These are phyloP conservation scores for Claviceps fusiformis DNA, from an alignment of 2,329 filamentous ascomycete genomes.

Conservation along the genomic window DNA sequence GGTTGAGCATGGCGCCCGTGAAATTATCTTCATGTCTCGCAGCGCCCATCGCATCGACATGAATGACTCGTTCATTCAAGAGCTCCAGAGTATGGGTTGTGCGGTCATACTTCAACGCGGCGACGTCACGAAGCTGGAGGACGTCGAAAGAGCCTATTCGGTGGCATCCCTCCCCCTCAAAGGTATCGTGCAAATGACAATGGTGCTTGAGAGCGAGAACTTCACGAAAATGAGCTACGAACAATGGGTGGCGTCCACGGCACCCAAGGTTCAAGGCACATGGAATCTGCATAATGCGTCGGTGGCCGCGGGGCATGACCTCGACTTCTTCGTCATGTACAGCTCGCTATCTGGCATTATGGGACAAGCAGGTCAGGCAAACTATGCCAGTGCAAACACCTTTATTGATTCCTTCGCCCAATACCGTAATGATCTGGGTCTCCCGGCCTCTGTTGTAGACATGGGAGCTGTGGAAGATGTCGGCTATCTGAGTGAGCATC, in stretches of 20 bases:
- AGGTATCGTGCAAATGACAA: conserved; percentile 23
- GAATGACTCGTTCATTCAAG: conserved; percentile 7
- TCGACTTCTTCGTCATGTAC: conserved; percentile 26
- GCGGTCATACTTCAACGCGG: conserved; percentile 10
- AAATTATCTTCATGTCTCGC: conserved; percentile 13
- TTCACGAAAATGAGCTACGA: conserved; percentile 21
- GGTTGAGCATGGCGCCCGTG: conserved; percentile 12
- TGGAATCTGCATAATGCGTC: conserved; percentile 21
- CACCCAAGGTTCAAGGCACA: conserved; percentile 21
- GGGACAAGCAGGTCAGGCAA: conserved; percentile 23
- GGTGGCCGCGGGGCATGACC: background rate
- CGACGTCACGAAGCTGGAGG: conserved; percentile 2
- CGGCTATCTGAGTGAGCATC: background rate
- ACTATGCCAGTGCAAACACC: conserved; percentile 28
- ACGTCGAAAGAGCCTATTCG: conserved; percentile 1
- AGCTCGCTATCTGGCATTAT: conserved; percentile 22
- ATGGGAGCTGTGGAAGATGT: conserved; percentile 1
- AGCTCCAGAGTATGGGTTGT: conserved; percentile 10
- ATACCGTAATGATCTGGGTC: conserved; percentile 8
- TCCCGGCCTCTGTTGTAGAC: background rate
- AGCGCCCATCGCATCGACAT: background rate
- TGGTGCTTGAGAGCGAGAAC: conserved; percentile 15
- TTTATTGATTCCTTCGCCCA: conserved; percentile 24
- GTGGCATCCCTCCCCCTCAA: conserved; percentile 12
- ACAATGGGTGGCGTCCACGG: conserved; percentile 14